Base-by-base conservation (phyloP, 495 filamentous ascomycete species). In the Aspergillus saccharolyticus region DNA sequence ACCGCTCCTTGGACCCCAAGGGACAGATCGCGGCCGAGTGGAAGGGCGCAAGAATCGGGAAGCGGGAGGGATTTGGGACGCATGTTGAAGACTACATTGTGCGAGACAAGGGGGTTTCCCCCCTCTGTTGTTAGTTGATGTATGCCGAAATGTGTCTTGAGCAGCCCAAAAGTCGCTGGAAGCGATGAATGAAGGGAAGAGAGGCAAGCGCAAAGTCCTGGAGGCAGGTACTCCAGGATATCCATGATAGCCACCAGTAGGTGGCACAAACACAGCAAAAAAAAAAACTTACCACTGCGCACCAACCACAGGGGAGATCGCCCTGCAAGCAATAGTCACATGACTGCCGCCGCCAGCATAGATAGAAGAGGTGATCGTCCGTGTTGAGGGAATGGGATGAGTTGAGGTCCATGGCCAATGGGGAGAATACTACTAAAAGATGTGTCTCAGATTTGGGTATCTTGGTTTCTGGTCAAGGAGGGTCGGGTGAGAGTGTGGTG, bases 11-110 rank as follows among this genome's bases (percentile, higher is more conserved):
- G 5, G 67, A 65, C 2, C 69, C 73, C 24, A 78, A 67, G 1
- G 80, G 78, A 57, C 80, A 83, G 54, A 82, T 76, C 16, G 70
- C 53, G 9, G 67, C 59, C 10, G 77, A 71, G 22, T 57, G 44
- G 25, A 82, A 62, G 0, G 80, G 80, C 0, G 76, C 70, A 46
- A 82, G 59, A 54, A 82, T 71, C 1, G 77, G 72, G 17, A 78
- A 52, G 42, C 63, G 68, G 10, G 66, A 56, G 33, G 68, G 62
- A 44, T 80, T 80, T 0, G 80, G 78, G 20, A 82, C 71, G 55
- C 80, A 83, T 19, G 72, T 77, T 12, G 71, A 74, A 12, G 78
- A 79, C 80, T 83, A 54, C n/a, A n/a, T n/a, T n/a, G n/a, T n/a
- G n/a, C n/a, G n/a, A n/a, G n/a, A n/a, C n/a, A n/a, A n/a, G n/a